Conservation (phyloP, 2,329 filamentous ascomycete genomes). For the Colletotrichum falcatum region DNA sequence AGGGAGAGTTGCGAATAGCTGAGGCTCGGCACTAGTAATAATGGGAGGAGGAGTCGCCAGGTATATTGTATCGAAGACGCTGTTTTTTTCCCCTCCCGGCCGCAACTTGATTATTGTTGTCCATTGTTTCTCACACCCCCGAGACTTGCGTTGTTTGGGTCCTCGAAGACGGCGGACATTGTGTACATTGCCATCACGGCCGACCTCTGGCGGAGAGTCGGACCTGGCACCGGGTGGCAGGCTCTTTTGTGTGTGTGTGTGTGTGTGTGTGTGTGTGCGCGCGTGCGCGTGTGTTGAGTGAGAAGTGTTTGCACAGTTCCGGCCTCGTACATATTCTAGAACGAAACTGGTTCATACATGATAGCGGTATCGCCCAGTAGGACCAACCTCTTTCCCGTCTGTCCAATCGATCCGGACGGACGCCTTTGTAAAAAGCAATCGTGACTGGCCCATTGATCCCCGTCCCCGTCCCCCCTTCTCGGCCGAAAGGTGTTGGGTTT, state of each 20-base stretch:
- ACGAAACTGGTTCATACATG: not conserved
- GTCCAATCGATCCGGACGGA: not conserved
- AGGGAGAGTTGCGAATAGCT: slow-evolving; percentile 7
- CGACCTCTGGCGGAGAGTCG: not conserved
- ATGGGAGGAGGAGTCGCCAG: slow-evolving; percentile 20
- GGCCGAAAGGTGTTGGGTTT: slow-evolving; percentile 4
- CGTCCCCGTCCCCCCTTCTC: not conserved
- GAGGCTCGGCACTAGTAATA: slow-evolving; percentile 37
- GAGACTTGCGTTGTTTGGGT: not conserved
- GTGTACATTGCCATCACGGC: not conserved
- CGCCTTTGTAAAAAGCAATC: slow-evolving; percentile 6
- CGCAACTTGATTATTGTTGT: slow-evolving; percentile 9
- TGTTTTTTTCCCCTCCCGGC: not conserved
- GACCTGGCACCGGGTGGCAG: not conserved
- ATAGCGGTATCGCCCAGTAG: not conserved
- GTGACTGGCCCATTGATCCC: not conserved
- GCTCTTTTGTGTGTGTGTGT: not conserved
- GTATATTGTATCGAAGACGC: slow-evolving; percentile 9
- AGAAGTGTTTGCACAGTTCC: not conserved
- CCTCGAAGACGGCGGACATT: not conserved
- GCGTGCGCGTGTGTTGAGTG: not conserved
- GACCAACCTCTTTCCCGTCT: not conserved
- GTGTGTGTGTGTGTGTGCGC: not conserved
- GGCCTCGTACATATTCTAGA: slow-evolving; percentile 13
- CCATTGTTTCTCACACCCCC: not conserved